Base-by-base conservation (phyloP, 164 flowering plant genomes). In the Tinospora cordifolia region DNA sequence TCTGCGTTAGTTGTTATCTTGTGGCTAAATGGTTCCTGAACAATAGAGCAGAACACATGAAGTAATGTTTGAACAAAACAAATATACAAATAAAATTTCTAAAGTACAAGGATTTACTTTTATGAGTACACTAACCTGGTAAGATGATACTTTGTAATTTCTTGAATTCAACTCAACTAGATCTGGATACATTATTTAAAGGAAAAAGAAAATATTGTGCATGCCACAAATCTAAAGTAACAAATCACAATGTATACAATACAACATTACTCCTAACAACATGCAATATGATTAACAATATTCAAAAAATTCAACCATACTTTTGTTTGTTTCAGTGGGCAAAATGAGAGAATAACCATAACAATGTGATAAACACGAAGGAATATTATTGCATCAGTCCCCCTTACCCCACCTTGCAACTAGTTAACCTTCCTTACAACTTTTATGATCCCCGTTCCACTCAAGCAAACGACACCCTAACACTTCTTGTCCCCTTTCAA, bases 1-100 rank as follows among this genome's bases (percentile, higher is more conserved):
- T 92, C 98, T 39, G 95, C 90, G 39, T 93, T 96, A 81, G 90
- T 97, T 47, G 99, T 86, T 80, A 91, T 91, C 81, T 86, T 91
- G 74, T 91, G 88, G 84, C 88, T 95, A 70, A 79, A 86, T 27
- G 83, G 87, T 79, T 95, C 99, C 99, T 95, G 88, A 65, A 72
- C 40, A 67, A 10, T 40, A 74, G 9, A 40, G 63, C 38, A 22
- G 30, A 38, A 58, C 6, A 22, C 41, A 63, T 26, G 51, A 51
- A 39, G 13, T 38, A 66, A 8, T 5, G 46, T 15, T 34, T 12
- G 60, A 64, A 22, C 21, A 30, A 30, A 30, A 62, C 8, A 34
- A 22, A 27, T 46, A 51, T 3, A 40, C 11, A 70, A 39, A 46
- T 24, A 62, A 46, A 54, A 54, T 54, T 9, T 44, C 47, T 8